Conservation (phyloP, 768 basidiomycete species). For the Lyophyllum decastes region DNA sequence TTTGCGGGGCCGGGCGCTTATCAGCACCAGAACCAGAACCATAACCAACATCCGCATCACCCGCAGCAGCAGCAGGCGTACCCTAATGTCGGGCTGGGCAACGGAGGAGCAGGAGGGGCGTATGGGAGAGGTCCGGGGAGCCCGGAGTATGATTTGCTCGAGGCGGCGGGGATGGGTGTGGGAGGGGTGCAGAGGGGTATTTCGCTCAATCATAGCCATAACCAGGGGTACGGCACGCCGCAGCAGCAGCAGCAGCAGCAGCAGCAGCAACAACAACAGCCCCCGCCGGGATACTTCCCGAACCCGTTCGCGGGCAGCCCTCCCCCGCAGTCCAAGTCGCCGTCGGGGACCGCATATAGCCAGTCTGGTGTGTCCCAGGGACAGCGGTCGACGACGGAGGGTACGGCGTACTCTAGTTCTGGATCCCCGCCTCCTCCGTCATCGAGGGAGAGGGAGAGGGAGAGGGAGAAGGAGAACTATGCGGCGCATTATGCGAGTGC, state of each 20-base stretch:
- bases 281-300: not conserved
- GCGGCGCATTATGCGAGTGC: slow-evolving; percentile 10
- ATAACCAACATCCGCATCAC: not conserved
- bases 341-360: too few relatives aligned
- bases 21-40: too few relatives aligned
- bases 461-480: slow-evolving; percentile 6
- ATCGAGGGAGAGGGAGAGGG: not conserved
- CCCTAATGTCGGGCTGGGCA: slow-evolving; percentile 4
- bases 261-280: not conserved
- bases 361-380: too few relatives aligned
- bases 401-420: too few relatives aligned
- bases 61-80: slow-evolving; percentile 1
- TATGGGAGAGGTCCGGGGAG: slow-evolving; percentile 14
- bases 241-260: slow-evolving; percentile 9
- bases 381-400: too few relatives aligned
- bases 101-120: slow-evolving; percentile 21
- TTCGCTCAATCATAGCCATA: slow-evolving; percentile 19
- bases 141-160: slow-evolving; percentile 19
- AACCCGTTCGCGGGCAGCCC: not conserved
- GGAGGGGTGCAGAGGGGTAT: slow-evolving; percentile 17
- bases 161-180: slow-evolving; percentile 24
- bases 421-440: too few relatives aligned
- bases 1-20: slow-evolving; percentile 31
- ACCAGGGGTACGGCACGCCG: too few relatives aligned
- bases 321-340: not conserved